Percentiles rank a stretch among this genome's conserved stretches.
Conservation (phyloP, 192 early-diverging fungal genomes). For the Coemansia asiatica region DNA sequence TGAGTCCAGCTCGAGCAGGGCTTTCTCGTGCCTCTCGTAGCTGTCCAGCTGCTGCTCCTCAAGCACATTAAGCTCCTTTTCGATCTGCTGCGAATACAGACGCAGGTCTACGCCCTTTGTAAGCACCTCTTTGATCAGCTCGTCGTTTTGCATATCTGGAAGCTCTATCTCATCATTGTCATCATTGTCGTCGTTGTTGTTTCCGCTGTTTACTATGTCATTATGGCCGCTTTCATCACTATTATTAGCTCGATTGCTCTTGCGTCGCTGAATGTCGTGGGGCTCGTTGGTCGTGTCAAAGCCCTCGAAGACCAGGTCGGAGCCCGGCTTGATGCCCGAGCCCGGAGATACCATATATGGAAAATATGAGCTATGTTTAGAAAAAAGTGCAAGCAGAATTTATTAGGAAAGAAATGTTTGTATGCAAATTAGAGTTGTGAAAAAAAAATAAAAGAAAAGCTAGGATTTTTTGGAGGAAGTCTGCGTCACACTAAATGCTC, state of each 20-base stretch:
- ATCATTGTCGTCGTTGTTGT: background rate
- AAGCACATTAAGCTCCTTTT: slow-evolving; percentile 67
- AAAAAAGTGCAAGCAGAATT: background rate
- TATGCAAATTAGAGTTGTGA: background rate
- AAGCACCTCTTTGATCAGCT: slow-evolving; percentile 77
- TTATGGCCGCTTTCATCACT: background rate
- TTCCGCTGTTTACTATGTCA: background rate
- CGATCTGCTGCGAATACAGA: slow-evolving; percentile 78
- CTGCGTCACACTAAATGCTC: too few species aligned
- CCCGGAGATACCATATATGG: background rate
- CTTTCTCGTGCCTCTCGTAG: slow-evolving; percentile 45
- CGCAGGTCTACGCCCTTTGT: slow-evolving; percentile 81
- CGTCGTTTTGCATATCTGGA: slow-evolving; percentile 77
- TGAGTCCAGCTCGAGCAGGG: slow-evolving; percentile 41
- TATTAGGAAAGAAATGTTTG: too few species aligned
- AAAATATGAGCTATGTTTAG: background rate
- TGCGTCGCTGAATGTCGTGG: background rate
- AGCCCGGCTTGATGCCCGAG: background rate
- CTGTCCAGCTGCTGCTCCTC: slow-evolving; percentile 64
- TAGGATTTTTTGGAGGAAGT: too few species aligned
- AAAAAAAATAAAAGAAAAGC: background rate
- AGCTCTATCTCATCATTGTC: slow-evolving; percentile 10
- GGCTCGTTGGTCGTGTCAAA: slow-evolving; percentile 46
- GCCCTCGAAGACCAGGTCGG: slow-evolving; percentile 41
- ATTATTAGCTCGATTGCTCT: background rate